Evolutionary conservation across 129 eudicot genomes (phyloP).

Genomic region (Scalesia atractyloides): DNA sequence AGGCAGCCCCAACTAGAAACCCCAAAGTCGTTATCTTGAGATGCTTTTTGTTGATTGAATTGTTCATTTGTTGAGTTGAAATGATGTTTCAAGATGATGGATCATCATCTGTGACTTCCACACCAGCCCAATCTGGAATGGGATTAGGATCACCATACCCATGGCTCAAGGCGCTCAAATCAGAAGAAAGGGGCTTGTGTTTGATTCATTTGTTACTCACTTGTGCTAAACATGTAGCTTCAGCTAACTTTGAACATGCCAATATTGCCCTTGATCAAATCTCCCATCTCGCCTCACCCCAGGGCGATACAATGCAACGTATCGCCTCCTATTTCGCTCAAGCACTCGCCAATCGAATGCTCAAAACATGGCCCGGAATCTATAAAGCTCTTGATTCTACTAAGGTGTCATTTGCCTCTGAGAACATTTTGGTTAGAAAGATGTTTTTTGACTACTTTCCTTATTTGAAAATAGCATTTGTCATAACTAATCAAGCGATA

Average conservation of each 20-base stretch:
- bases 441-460: slow-evolving; percentile 88
- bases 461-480: slow-evolving; percentile 78
- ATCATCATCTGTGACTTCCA: slow-evolving; percentile 82
- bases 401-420: slow-evolving; percentile 47
- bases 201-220: slow-evolving; percentile 80
- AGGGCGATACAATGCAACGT: slow-evolving; percentile 97
- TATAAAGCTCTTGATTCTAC: slow-evolving; percentile 80
- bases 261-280: slow-evolving; percentile 94
- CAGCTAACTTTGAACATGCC: slow-evolving; percentile 87
- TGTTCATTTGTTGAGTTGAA: slow-evolving; percentile 23
- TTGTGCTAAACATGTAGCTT: slow-evolving; percentile 89
- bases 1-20: too few species aligned
- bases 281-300: slow-evolving; percentile 85
- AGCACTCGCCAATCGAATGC: slow-evolving; percentile 85
- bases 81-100: slow-evolving; percentile 99
- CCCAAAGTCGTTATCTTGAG: too few species aligned
- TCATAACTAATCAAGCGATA: slow-evolving; percentile 80
- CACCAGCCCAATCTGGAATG: slow-evolving; percentile 72
- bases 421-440: slow-evolving; percentile 63
- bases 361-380: slow-evolving; percentile 87
- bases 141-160: slow-evolving; percentile 54
- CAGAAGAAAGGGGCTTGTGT: slow-evolving; percentile 93
- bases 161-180: slow-evolving; percentile 91
- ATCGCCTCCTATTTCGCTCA: slow-evolving; percentile 89
- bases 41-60: too few species aligned